Percentiles rank a stretch among this genome's conserved stretches.
Evolutionary conservation across 2,329 filamentous ascomycete genomes (phyloP).

Genomic region (Aureobasidium sp.): DNA sequence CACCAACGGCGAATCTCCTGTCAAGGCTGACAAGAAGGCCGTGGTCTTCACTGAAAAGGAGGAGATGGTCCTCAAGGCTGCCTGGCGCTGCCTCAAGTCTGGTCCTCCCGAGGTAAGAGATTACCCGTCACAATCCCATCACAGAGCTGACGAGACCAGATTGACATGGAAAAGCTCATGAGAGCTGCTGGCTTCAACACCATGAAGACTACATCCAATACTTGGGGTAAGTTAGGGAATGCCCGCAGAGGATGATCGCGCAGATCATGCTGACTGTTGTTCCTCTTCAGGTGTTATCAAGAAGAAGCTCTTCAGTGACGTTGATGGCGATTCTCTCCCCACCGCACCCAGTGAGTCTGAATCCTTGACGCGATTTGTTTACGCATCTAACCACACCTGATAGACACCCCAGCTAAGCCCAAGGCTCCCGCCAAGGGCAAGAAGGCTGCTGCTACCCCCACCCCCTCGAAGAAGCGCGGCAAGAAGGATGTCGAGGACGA

Average conservation of each 20-base stretch:
- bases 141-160: not conserved
- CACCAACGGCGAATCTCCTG: not conserved
- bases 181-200: constrained; percentile 23
- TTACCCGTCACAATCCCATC: not conserved
- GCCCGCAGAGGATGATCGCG: not conserved
- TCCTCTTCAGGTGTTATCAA: constrained; percentile 14
- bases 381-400: not conserved
- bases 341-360: not conserved
- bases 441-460: constrained; percentile 20
- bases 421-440: not conserved
- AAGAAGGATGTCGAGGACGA: not conserved
- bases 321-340: constrained; percentile 12
- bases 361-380: not conserved
- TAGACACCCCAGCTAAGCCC: not conserved
- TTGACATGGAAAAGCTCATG: constrained; percentile 24
- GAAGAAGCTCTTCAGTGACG: constrained; percentile 23
- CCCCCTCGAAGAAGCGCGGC: constrained; percentile 17
- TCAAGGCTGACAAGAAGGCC: not conserved
- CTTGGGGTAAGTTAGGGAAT: constrained; percentile 17
- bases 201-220: constrained; percentile 24
- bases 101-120: constrained; percentile 20
- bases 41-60: constrained; percentile 22
- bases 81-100: constrained; percentile 24
- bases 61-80: constrained; percentile 21
- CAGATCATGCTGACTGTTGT: not conserved